Evolutionary conservation across 768 basidiomycete species (phyloP).

Genomic region (Piloderma croceum): DNA sequence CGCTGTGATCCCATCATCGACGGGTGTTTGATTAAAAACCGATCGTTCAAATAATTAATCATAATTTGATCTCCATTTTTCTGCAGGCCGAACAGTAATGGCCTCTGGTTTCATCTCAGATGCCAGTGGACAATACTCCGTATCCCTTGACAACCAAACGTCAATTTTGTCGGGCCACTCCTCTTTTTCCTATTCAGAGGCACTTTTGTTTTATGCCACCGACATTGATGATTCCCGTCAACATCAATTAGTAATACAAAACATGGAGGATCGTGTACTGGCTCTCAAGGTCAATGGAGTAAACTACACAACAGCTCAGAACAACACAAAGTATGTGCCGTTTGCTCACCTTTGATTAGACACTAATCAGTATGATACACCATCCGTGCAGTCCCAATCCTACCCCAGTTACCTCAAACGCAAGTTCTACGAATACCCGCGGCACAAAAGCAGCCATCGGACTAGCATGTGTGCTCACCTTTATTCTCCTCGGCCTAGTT

Average conservation of each 20-base stretch:
- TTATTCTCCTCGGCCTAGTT: conserved; percentile 36
- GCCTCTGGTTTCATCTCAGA: conserved; percentile 58
- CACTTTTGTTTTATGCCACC: conserved; percentile 59
- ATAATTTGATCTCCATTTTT: no score
- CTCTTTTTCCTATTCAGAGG: conserved; percentile 44
- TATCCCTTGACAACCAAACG: conserved; percentile 47
- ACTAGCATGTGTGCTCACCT: conserved; percentile 49
- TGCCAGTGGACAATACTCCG: conserved; percentile 51
- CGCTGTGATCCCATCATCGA: conserved; percentile 17
- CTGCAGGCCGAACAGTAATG: conserved; percentile 54
- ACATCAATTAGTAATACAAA: conserved; percentile 52
- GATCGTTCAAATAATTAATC: conserved; percentile 1
- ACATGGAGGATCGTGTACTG: conserved; percentile 49
- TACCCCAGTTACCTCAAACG: conserved; percentile 13
- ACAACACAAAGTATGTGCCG: conserved; percentile 29
- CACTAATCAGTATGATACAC: conserved; percentile 4
- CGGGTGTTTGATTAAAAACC: not conserved
- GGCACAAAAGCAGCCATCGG: conserved; percentile 66
- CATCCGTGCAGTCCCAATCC: conserved; percentile 13
- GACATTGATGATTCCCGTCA: conserved; percentile 45
- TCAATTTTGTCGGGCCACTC: conserved; percentile 45
- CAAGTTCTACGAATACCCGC: conserved; percentile 27
- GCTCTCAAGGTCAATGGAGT: conserved; percentile 46
- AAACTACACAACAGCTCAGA: conserved; percentile 38
- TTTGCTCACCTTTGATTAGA: conserved; percentile 3